phyloP scores from a whole-genome alignment of 2,329 filamentous ascomycete species.

The Elsinoe arachidis region DNA sequence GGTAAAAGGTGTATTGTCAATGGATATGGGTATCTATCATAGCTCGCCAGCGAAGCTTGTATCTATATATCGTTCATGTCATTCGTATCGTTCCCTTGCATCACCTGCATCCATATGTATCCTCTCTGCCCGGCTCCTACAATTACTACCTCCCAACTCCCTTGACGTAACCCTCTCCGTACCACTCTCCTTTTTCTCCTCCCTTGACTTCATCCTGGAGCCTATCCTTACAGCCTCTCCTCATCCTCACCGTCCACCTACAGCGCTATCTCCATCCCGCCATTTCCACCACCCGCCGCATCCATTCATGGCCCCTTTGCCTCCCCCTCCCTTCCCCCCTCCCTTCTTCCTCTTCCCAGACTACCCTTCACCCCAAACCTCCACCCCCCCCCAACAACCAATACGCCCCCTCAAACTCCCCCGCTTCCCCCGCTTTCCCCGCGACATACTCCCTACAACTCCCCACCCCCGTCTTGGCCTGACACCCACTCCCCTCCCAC shows the following conservation, averaged over 20 bases:
- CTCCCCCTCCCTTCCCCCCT: not conserved
- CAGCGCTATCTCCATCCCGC: too few species aligned
- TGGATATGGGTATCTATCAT: not conserved
- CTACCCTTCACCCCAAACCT: constrained; percentile 40
- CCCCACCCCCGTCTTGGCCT: constrained; percentile 43
- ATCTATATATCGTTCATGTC: not conserved
- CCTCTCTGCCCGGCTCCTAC: not conserved
- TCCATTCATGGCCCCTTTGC: not conserved
- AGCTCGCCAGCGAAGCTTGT: constrained; percentile 27
- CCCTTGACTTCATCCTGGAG: not conserved
- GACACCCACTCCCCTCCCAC: constrained; percentile 55
- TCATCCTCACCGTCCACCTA: too few species aligned
- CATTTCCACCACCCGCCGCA: too few species aligned
- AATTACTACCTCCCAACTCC: too few species aligned
- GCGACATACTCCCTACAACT: constrained; percentile 67
- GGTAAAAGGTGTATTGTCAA: not conserved
- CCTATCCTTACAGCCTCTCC: not conserved
- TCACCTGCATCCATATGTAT: not conserved
- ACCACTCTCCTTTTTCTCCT: not conserved
- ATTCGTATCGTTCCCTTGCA: not conserved
- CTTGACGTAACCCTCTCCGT: not conserved
- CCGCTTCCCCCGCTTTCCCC: constrained; percentile 56
- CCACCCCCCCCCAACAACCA: constrained; percentile 68
- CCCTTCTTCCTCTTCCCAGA: not conserved
- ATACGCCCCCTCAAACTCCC: constrained; percentile 62